These are phyloP conservation scores for Globisporangium alternatum DNA, from an alignment of 352 stramenopile genomes.

Conservation along the genomic window DNA sequence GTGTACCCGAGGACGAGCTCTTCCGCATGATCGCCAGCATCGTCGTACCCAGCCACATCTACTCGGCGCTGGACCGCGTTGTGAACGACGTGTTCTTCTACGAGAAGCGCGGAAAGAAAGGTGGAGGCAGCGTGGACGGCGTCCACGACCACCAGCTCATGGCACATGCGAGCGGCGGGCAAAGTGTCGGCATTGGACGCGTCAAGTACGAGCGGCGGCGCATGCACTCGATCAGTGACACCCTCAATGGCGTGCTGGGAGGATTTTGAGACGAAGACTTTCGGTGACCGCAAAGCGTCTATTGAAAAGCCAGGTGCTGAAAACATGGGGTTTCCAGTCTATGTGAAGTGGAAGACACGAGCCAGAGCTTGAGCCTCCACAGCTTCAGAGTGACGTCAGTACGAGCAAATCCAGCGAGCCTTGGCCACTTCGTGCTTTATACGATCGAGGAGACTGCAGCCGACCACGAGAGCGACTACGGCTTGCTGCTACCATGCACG, in stretches of 20 bases:
- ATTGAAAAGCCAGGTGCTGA: not conserved
- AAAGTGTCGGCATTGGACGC: constrained; percentile 66
- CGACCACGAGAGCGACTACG: not conserved
- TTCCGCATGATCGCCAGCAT: constrained; percentile 67
- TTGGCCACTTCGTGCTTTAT: not conserved
- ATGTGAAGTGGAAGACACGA: not conserved
- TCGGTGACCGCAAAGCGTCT: not conserved
- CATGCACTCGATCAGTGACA: constrained; percentile 80
- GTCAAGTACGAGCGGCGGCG: constrained; percentile 63
- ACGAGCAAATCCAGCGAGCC: not conserved
- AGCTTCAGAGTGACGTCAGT: not conserved
- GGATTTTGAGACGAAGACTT: constrained; percentile 38
- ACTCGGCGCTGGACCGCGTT: constrained; percentile 64
- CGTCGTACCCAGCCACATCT: constrained; percentile 63
- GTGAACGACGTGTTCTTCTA: constrained; percentile 88
- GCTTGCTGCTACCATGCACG: not conserved
- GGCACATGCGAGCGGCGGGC: constrained; percentile 39
- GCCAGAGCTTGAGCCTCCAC: not conserved
- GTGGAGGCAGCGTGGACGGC: constrained; percentile 1
- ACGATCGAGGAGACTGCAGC: not conserved
- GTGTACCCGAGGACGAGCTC: constrained; percentile 64
- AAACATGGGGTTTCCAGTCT: not conserved
- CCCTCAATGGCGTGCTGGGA: constrained; percentile 66
- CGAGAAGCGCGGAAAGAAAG: constrained; percentile 42
- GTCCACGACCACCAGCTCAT: constrained; percentile 23